Evolutionary conservation across 1,284 basidiomycete genomes (phyloP), one percentile per base, ranked within the genome.

Genomic region (Pseudozyma sp.): DNA sequence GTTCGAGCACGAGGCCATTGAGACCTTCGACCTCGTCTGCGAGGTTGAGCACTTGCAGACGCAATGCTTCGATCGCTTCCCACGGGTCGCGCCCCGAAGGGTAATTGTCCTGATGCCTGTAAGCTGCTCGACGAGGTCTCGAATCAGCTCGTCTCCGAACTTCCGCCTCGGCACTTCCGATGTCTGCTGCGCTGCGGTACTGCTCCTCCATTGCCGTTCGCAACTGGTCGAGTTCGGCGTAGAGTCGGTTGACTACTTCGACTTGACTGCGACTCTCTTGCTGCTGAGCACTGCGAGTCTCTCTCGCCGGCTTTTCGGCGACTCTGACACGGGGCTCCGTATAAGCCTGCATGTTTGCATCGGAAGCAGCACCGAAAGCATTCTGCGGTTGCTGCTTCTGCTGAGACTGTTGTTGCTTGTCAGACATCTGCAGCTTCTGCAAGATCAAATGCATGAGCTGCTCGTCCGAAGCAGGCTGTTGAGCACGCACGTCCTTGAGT

Each of bases 51-150:
- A 75, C 68, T 46, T 75, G 72, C 17, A 70, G 7, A 6, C 72
- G 59, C 33, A 75, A 34, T 19, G 67, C 68, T 37, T 75, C 72
- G 50, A 70, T 75, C 2, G 67, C 67, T 10, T 75, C 63, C 72
- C 72, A 75, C 8, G 72, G 66, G 51, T 74, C 66, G 10, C 71
- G 62, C 37, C 60, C 53, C 4, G 44, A 24, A 4, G 60, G 67
- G 34, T 52, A 63, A 11, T 54, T 56, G 49, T 64, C 60, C 3
- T 53, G 67, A 46, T 69, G 67, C 54, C 13, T 35, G 37, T 69
- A 64, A 9, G 56, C 39, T 7, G 59, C 46, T 17, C 61, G 66
- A 5, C 59, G 60, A 30, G 51, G 37, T 8, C 37, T 35, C 13
- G 47, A 16, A 4, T 55, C 47, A 5, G 9, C 6, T 19, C 31